phyloP scores from a whole-genome alignment of 306 rosid genomes.

The Cucumis hystrix region DNA sequence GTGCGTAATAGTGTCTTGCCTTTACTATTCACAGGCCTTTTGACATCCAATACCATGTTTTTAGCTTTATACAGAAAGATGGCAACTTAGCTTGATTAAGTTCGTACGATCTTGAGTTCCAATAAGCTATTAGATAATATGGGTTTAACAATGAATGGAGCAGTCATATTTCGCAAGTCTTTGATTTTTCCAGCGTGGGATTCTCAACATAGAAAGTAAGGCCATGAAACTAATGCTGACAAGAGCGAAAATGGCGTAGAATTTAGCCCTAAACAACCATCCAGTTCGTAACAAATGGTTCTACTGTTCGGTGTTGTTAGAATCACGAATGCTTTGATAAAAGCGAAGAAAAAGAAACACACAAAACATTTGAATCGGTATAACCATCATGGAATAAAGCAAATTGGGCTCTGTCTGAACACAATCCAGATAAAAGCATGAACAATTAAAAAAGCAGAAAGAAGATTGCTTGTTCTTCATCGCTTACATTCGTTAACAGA shows the following conservation, averaged over 20 bases:
- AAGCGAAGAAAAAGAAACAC: too few relatives aligned
- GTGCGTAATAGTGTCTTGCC: not conserved
- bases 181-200: too few relatives aligned
- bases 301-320: not conserved
- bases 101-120: not conserved
- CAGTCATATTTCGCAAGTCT: too few relatives aligned
- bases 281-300: not conserved
- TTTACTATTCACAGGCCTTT: not conserved
- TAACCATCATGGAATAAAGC: not conserved
- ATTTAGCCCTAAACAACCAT: not conserved
- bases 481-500: not conserved
- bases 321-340: not conserved
- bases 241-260: not conserved
- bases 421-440: not conserved
- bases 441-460: not conserved
- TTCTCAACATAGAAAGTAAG: not conserved
- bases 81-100: not conserved
- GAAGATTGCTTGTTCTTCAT: not conserved
- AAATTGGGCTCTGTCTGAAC: not conserved
- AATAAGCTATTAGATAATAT: not conserved
- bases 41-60: not conserved
- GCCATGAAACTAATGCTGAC: not conserved
- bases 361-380: too few relatives aligned
- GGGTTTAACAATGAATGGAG: too few relatives aligned
- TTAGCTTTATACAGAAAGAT: not conserved